Base-by-base conservation (phyloP, 2,329 filamentous ascomycete genomes). In the Phialemoniopsis sp. region DNA sequence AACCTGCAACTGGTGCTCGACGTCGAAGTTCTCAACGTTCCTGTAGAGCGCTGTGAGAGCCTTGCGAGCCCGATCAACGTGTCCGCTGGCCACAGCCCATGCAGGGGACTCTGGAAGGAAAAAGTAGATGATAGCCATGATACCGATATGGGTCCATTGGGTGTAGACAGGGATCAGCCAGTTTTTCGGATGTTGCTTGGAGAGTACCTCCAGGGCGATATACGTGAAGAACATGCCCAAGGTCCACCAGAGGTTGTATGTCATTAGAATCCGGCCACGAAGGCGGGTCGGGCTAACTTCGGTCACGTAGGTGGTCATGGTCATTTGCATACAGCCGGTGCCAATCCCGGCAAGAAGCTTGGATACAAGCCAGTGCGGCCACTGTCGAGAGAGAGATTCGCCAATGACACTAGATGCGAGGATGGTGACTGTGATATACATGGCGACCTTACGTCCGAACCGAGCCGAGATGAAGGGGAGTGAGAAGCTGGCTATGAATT, bases 211-310 rank as follows among this genome's bases (percentile, higher is more conserved):
- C 3, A 71, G 50, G 1, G 65, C 64, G 0, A 70, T 54, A 5
- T 59, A 62, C 2, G 62, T 64, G 29, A 63, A 64, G 28, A 71
- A 59, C 15, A 58, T 55, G 1, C 67, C 67, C 1, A 68, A 19
- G 2, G 62, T 59, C 44, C 62, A 69, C 67, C 67, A 71, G 46
- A 67, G 59, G 35, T 51, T 63, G 39, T 68, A 66, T 5, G 55
- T 53, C 43, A 67, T 66, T 21, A 68, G 56, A 2, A 57, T 26
- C 3, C 62, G 56, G 14, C 67, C 67, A 16, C 64, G 53, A 1
- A 67, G 51, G 10, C 62, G 58, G 0, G 60, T 59, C 1, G 67
- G 66, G 0, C 65, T 58, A 1, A 63, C 50, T 41, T 70, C 66
- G 3, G 63, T 55, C 4, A 70, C 53, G 39, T 68, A 69, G 0